Percentiles rank a stretch among this genome's conserved stretches.
phyloP scores from a whole-genome alignment of 108 stramenopile species.

The Mediolabrus comicus region DNA sequence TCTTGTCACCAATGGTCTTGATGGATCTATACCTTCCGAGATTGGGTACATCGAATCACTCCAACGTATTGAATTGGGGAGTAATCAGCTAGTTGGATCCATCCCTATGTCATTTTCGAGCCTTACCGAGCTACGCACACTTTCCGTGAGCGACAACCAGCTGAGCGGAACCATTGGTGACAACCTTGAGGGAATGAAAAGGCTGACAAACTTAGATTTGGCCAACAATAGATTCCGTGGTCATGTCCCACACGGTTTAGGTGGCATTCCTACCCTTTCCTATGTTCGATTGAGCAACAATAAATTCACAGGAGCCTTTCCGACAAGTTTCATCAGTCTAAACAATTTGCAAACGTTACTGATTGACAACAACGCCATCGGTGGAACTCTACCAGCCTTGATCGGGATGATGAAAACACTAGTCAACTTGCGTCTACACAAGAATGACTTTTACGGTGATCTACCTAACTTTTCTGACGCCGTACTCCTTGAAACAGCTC shows the following conservation, averaged over 20 bases:
- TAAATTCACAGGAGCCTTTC: slow-evolving; percentile 35
- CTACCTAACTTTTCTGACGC: slow-evolving; percentile 32
- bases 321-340: slow-evolving; percentile 28
- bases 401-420: slow-evolving; percentile 36
- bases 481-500: slow-evolving; percentile 23
- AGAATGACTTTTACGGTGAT: slow-evolving; percentile 32
- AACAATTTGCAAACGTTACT: slow-evolving; percentile 24
- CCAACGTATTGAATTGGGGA: neutral
- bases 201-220: slow-evolving; percentile 39
- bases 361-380: slow-evolving; percentile 47
- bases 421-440: slow-evolving; percentile 26
- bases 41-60: slow-evolving; percentile 25
- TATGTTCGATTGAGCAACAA: slow-evolving; percentile 42
- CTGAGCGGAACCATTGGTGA: slow-evolving; percentile 24
- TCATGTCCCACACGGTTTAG: slow-evolving; percentile 20
- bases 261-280: slow-evolving; percentile 21
- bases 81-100: slow-evolving; percentile 23
- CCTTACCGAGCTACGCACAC: slow-evolving; percentile 39
- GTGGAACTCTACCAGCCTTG: slow-evolving; percentile 30
- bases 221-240: slow-evolving; percentile 37
- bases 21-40: slow-evolving; percentile 33
- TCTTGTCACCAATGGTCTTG: slow-evolving; percentile 30
- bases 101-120: slow-evolving; percentile 39
- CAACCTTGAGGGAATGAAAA: slow-evolving; percentile 14
- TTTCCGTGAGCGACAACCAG: slow-evolving; percentile 47